phyloP scores from a whole-genome alignment of 768 basidiomycete genomes.

The Amanita exitialis region DNA sequence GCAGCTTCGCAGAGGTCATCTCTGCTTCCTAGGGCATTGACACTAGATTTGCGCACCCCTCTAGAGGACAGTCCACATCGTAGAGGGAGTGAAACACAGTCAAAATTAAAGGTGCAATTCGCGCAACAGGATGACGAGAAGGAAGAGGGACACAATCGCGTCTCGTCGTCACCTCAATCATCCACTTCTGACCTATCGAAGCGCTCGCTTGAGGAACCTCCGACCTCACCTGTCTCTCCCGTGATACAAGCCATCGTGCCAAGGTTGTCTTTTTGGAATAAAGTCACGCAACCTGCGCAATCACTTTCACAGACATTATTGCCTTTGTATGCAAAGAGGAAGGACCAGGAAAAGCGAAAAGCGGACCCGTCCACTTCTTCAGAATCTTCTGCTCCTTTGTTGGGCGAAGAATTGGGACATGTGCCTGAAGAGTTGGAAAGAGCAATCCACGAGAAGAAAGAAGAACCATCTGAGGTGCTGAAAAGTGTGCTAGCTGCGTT shows the following conservation, averaged over 20 bases:
- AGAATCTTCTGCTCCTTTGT: not conserved
- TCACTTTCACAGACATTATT: slow-evolving; percentile 1
- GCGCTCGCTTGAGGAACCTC: slow-evolving; percentile 37
- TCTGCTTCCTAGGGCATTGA: slow-evolving; percentile 22
- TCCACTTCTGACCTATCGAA: slow-evolving; percentile 45
- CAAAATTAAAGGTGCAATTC: slow-evolving; percentile 2
- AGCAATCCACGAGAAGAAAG: slow-evolving; percentile 34
- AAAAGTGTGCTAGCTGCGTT: slow-evolving; percentile 47
- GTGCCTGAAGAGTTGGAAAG: slow-evolving; percentile 27
- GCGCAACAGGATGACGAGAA: not conserved
- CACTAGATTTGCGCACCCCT: slow-evolving; percentile 1
- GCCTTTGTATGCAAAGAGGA: not conserved
- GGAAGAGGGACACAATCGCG: slow-evolving; percentile 10
- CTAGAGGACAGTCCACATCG: not conserved
- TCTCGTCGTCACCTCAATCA: slow-evolving; percentile 30
- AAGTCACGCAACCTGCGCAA: slow-evolving; percentile 37
- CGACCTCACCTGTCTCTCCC: slow-evolving; percentile 38
- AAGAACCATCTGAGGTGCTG: slow-evolving; percentile 43
- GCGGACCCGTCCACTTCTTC: not conserved
- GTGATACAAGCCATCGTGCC: slow-evolving; percentile 54
- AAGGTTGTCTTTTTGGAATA: slow-evolving; percentile 69
- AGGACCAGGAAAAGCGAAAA: not conserved
- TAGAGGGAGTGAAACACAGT: not conserved
- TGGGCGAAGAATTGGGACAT: slow-evolving; percentile 13
- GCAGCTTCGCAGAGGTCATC: slow-evolving; percentile 34